Base-by-base conservation (phyloP, 2,329 filamentous ascomycete genomes). In the Aspergillus fijiensis region DNA sequence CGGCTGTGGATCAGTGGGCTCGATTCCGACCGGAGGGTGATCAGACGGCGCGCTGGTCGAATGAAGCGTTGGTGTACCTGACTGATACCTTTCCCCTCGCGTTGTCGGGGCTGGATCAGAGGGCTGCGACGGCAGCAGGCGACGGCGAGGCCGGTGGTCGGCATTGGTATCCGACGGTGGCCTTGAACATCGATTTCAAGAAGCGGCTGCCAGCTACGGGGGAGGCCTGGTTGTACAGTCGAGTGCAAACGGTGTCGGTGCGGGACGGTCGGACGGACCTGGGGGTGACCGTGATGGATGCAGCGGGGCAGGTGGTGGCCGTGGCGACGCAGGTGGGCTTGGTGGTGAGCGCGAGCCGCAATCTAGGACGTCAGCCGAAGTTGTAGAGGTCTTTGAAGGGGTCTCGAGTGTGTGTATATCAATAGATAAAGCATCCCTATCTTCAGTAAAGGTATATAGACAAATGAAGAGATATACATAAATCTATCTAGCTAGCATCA, bases 181-280 rank as follows among this genome's bases (percentile, higher is more conserved):
- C 87, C 19, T 76, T 95, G 70, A 92, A 90, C 71, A 69, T 96
- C 23, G 91, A 96, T 63, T 79, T 92, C 45, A 95, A 94, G 79
- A 90, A 89, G 71, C 73, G 81, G 6, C 72, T 96, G 49, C 89
- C 90, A 0, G 76, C 78, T 4, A 84, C 85, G 48, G 90, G 91
- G 0, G 85, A 86, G 1, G 87, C 91, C 71, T 95, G 89, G 87
- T 71, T 96, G 56, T 88, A 88, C 67, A 79, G 87, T 47, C 81
- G 89, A 33, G 81, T 88, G 12, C 81, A 84, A 57, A 81, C 86
- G 4, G 92, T 91, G 75, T 78, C 82, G 73, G 84, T 93, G 48
- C 82, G 81, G 65, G 87, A 91, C 64, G 91, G 91, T 1, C 80
- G 89, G 60, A 87, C 90, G 71, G 91, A 96, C 77, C 70, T 92